Base-by-base conservation (phyloP, 169 alveolate genomes). In the Plasmodium fragile region DNA sequence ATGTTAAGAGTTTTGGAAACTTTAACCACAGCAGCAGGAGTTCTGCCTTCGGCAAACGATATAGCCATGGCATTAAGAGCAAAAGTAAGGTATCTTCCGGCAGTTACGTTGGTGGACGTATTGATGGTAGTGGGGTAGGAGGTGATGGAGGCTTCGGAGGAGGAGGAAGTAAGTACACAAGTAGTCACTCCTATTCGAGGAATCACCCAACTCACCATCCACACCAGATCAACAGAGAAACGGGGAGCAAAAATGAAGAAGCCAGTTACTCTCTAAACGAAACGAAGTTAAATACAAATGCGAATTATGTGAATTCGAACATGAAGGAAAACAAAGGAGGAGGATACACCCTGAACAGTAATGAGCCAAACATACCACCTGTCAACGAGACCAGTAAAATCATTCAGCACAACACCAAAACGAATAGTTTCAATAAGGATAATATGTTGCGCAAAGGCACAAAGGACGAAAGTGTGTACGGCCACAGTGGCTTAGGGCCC, bases 241-340 rank as follows among this genome's bases (percentile, higher is more conserved):
- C n/a, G 32, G 49, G 18, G 11, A 59, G 59, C 18, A 87, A 55
- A 7, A 59, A 39, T 59, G 73, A 87, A 34, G 82, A 53, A 1
- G 11, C 55, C 8, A 87, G 11, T 28, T 28, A 36, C 30, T 18
- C 89, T 22, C 49, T 55, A 30, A 87, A 32, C 39, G 93, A 87
- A 77, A 65, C 93, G 4, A 87, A 87, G 45, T 55, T 78, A 87
- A 87, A 87, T 30, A 87, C 81, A 13, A 77, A n/a, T 78, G 18
- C 81, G n/a, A 87, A 65, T 59, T 87, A 32, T 65, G n/a, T 53
- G 7, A 49, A 75, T 85, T 36, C 55, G 8, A 72, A 65, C 32
- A 49, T 59, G 25, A 87, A 87, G 28, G 93, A 87, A n/a, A 87
- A 59, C 34, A 87, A 55, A 75, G 25, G 71, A 30, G 25, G 71